Conservation (phyloP, 345 rosid genomes). For the Gossypium australe region DNA sequence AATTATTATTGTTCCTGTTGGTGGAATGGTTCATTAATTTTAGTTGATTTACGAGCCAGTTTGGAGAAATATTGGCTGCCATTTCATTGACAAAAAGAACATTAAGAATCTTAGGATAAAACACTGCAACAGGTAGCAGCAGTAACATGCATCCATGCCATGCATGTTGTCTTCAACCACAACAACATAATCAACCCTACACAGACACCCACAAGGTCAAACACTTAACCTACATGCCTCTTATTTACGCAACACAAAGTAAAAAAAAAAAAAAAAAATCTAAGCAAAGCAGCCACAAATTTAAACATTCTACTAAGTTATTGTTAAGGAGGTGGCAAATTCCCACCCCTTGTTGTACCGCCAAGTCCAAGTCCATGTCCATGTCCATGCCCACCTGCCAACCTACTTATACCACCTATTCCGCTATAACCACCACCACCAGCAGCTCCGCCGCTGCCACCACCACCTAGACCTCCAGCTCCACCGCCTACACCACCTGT, state of each 20-base stretch:
- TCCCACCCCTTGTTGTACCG: conserved; percentile 12
- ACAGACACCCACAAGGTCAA: background rate
- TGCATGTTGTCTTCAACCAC: background rate
- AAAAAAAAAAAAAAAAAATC: background rate
- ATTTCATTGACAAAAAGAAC: background rate
- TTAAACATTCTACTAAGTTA: background rate
- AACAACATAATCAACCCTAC: background rate
- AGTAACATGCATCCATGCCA: background rate
- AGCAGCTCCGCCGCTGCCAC: conserved; percentile 20
- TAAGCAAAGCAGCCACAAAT: background rate
- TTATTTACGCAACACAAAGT: background rate
- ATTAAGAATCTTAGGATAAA: background rate
- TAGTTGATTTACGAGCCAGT: too few species aligned
- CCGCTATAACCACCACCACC: background rate
- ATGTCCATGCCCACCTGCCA: background rate
- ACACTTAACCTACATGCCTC: background rate
- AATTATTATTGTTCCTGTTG: too few species aligned
- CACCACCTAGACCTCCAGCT: conserved; percentile 5
- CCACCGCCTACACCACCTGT: conserved; percentile 25
- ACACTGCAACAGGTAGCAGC: background rate
- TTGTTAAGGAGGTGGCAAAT: conserved; percentile 7
- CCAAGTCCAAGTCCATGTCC: conserved; percentile 28
- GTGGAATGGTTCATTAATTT: too few species aligned
- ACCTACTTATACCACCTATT: conserved; percentile 10
- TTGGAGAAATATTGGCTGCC: too few species aligned